Evolutionary conservation across 2,329 filamentous ascomycete genomes (phyloP), one percentile per base, ranked within the genome.

Genomic region (Pseudogymnoascus sp.): DNA sequence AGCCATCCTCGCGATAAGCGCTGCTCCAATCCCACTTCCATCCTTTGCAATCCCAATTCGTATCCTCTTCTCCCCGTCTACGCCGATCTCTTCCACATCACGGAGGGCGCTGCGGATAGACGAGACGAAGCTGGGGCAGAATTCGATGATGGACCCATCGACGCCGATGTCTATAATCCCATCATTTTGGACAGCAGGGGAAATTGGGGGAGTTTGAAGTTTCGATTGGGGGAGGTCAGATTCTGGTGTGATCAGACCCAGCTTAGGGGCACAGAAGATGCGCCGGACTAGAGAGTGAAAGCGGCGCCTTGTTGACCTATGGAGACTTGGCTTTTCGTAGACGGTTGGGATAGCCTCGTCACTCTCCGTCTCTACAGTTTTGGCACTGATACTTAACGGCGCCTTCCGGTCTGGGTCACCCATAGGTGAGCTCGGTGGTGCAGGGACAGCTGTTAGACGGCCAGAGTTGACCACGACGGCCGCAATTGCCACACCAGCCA

Each of bases 21-120:
- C 94, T 2, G 94, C 94, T 60, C 94, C 94, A n/a, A 96, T 90
- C 65, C 91, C 94, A 65, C 89, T 94, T 57, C 94, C 94, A 72
- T 99, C 94, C 80, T 96, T 97, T 64, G 94, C 94, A 70, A 97
- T 94, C 20, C 93, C 94, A 70, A 99, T 97, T 62, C 91, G 83
- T 66, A 99, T 89, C 75, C 86, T 89, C 76, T 89, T 88, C 66
- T 95, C 91, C 9, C 92, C 91, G 62, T 82, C 78, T 50, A 79
- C 76, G 4, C 93, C 93, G 68, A 97, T 89, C 64, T 88, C 85
- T 14, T 90, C 82, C 60, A 96, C 85, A 61, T 84, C 85, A 58
- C 85, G 78, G 62, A 97, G 79, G 6, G 90, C 90, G 71, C 96
- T 89, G 64, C 92, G 84, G 64, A 97, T 88, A 78, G 94, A 89